Evolutionary conservation across 2,329 filamentous ascomycete species (phyloP).

Genomic region (Xylaria sp.): DNA sequence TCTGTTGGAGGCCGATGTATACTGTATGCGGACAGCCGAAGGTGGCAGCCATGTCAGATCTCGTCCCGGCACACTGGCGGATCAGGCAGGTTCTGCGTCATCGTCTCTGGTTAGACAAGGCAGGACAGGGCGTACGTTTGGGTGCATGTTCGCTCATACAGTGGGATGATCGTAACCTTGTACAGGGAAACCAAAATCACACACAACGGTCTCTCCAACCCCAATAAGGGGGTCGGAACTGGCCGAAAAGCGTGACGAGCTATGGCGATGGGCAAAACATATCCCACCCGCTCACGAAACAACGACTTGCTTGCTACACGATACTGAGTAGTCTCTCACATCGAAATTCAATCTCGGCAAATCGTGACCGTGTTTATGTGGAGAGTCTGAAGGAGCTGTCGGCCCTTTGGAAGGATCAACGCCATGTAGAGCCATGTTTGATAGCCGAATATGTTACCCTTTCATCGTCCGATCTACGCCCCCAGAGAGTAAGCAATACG

Average conservation of each 20-base stretch:
- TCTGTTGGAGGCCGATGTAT: conserved; percentile 17
- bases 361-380: conserved; percentile 16
- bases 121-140: background rate
- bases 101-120: conserved; percentile 8
- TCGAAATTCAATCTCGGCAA: conserved; percentile 22
- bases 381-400: conserved; percentile 3
- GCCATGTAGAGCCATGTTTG: conserved; percentile 35
- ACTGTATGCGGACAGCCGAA: conserved; percentile 41
- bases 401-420: conserved; percentile 32
- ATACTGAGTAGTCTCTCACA: background rate
- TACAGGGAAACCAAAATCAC: background rate
- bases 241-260: conserved; percentile 14
- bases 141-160: background rate
- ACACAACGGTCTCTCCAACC: conserved; percentile 1
- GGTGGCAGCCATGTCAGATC: conserved; percentile 47
- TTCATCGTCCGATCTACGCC: conserved; percentile 37
- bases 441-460: conserved; percentile 34
- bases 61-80: conserved; percentile 36
- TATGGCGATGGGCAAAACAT: conserved; percentile 1
- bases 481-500: conserved; percentile 23
- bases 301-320: conserved; percentile 2
- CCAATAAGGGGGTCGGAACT: conserved; percentile 13
- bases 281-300: conserved; percentile 14
- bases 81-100: conserved; percentile 32
- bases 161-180: background rate